Evolutionary conservation across 75 land plant species (phyloP), one percentile per base, ranked within the genome.

Genomic region (Gnetum montanum): DNA sequence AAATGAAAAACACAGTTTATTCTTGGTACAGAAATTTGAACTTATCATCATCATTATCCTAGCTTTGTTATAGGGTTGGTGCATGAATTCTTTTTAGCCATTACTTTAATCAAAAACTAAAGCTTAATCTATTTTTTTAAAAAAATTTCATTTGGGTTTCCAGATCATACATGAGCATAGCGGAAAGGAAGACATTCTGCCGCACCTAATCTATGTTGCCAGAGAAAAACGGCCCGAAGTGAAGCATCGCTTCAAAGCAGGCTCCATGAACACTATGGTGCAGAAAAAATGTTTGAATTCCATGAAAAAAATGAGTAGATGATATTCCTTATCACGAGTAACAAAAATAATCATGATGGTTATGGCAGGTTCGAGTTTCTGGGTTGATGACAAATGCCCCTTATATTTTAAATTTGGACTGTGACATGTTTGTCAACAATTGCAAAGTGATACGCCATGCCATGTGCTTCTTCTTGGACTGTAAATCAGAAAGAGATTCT

Each of bases 241-340:
- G 37, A 59, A 59, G 1, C 82, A 70, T 28, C 63, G 70, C 18
- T 77, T 63, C 58, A 82, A 82, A 58, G 86, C 83, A 31, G 86
- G 86, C 4, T 78, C 83, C 27, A 66, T 82, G 33, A 82, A 82
- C 43, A 62, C 45, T 31, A 69, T 79, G 51, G 82, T 82, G n/a
- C n/a, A n/a, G n/a, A n/a, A n/a, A n/a, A n/a, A n/a, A n/a, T n/a
- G n/a, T n/a, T n/a, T n/a, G n/a, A n/a, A n/a, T n/a, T n/a, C n/a
- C n/a, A n/a, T n/a, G n/a, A n/a, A n/a, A n/a, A n/a, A 40, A 13
- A 13, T 13, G 13, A 13, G 43, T 0, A 40, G 2, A 13, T 16
- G n/a, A 40, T 40, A 40, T 40, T 13, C n/a, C n/a, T 40, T 40
- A 16, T 13, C 0, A 4, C n/a, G 0, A 40, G 12, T 36, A 1